Conservation (phyloP, 2,329 filamentous ascomycete genomes). For the Aspergillus aculeatinus region DNA sequence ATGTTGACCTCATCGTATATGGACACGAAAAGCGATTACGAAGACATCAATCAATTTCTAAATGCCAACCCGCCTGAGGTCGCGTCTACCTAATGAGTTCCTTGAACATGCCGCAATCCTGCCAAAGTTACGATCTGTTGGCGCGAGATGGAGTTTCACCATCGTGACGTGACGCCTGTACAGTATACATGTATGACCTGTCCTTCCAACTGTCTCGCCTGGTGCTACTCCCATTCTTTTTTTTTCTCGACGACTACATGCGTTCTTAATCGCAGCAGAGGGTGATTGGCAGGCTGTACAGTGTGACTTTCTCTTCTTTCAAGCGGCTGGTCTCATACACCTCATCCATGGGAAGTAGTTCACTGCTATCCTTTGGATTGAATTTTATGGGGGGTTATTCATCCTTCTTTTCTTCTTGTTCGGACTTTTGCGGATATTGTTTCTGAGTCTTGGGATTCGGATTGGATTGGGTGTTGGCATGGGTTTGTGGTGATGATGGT, state of each 20-base stretch:
- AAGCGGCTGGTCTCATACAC: conserved; percentile 5
- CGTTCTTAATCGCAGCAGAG: background rate
- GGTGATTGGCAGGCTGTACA: conserved; percentile 6
- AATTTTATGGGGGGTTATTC: no score
- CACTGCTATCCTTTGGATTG: background rate
- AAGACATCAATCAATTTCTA: conserved; percentile 43
- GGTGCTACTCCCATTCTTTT: background rate
- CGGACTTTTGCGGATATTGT: background rate
- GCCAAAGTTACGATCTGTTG: conserved; percentile 4
- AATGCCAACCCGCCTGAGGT: conserved; percentile 42
- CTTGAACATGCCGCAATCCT: background rate
- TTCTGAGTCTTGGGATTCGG: background rate
- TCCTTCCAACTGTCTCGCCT: conserved; percentile 15
- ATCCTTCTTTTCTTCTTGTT: background rate
- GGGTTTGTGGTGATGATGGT: background rate
- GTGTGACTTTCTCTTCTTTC: conserved; percentile 5
- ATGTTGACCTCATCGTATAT: conserved; percentile 30
- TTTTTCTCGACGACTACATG: background rate
- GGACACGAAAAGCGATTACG: conserved; percentile 36
- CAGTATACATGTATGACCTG: conserved; percentile 29
- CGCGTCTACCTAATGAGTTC: conserved; percentile 31
- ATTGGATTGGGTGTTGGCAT: no score
- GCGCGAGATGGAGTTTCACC: no score
- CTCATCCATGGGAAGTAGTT: background rate
- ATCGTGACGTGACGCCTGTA: conserved; percentile 7